A percentile compares a stretch with the other conserved stretches of the same genome.
Evolutionary conservation across 805 yeast genomes (phyloP).

Genomic region (Metschnikowia peoriensis): DNA sequence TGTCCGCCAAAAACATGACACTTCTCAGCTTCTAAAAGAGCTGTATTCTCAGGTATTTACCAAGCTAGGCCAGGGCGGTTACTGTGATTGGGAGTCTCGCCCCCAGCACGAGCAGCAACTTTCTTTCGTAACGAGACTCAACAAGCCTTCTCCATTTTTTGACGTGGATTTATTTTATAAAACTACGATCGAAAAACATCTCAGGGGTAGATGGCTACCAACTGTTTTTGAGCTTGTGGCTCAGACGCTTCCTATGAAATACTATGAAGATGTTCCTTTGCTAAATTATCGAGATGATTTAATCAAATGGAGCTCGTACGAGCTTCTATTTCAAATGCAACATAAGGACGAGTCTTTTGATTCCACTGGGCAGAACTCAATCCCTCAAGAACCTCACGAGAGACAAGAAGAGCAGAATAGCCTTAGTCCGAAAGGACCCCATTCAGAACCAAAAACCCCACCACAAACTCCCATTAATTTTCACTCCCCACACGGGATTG

Average conservation of each 20-base stretch:
- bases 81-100: constrained; percentile 15
- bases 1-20: constrained; percentile 25
- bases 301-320: constrained; percentile 21
- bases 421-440: not conserved
- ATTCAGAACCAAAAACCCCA: not conserved
- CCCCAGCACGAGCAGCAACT: constrained; percentile 24
- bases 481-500: not conserved
- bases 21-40: constrained; percentile 16
- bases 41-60: constrained; percentile 19
- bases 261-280: constrained; percentile 17
- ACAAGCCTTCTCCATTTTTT: constrained; percentile 11
- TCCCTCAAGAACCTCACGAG: not conserved
- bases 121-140: constrained; percentile 27
- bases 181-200: constrained; percentile 1
- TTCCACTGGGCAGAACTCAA: not conserved
- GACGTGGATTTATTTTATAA: constrained; percentile 10
- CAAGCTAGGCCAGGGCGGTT: constrained; percentile 15
- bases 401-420: not conserved
- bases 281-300: constrained; percentile 22
- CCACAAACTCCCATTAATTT: not conserved
- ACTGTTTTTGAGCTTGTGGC: constrained; percentile 31
- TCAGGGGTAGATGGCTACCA: constrained; percentile 18
- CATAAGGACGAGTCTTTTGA: not conserved
- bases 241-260: constrained; percentile 16
- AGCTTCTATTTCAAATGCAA: constrained; percentile 16